Base-by-base conservation (phyloP, 495 filamentous ascomycete species). In the Neurospora sp. region DNA sequence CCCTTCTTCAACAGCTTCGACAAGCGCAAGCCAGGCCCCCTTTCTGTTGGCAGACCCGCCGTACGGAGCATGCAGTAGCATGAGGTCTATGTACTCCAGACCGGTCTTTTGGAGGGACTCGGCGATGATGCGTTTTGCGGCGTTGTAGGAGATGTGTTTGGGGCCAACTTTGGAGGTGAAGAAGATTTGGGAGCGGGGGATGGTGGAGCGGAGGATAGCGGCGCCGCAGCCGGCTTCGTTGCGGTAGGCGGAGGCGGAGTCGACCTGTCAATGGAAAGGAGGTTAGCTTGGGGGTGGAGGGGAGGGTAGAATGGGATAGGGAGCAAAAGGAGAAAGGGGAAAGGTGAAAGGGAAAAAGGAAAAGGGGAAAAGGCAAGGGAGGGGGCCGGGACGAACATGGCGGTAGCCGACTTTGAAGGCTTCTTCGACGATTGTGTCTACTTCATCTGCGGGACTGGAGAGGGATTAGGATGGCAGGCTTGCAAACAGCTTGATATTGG, bases 391-490 rank as follows among this genome's bases (percentile, higher is more conserved):
- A 73, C 85, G 73, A 80, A 90, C 89, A 81, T 93, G 92, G 59
- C 90, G 89, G 75, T 94, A 96, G 44, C 93, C 93, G 5, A 81
- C 78, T 75, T 90, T 83, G 69, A 96, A 80, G 4, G 93, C 89
- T 75, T 93, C 87, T 9, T 84, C 71, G 40, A 76, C 88, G 83
- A 59, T 90, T 85, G 59, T 82, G 80, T 82, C 89, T 8, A 82
- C 78, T 7, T 78, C 78, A 0, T 75, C 70, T 14, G 76, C 75
- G 2, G 82, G 83, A 4, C 82, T 84, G 38, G 22, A 31, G 53
- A n/a, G n/a, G 39, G 6, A 31, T 72, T 48, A 87, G 37, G 87
- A 86, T 17, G 84, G 83, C 79, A n/a, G 87, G 22, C 59, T 75
- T 75, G 71, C 71, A 41, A 76, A 37, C 20, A 40, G 39, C 5